Percentiles rank a stretch among this genome's conserved stretches.
These are phyloP conservation scores for Phytophthora idaei DNA, from an alignment of 352 stramenopile species.

Conservation along the genomic window DNA sequence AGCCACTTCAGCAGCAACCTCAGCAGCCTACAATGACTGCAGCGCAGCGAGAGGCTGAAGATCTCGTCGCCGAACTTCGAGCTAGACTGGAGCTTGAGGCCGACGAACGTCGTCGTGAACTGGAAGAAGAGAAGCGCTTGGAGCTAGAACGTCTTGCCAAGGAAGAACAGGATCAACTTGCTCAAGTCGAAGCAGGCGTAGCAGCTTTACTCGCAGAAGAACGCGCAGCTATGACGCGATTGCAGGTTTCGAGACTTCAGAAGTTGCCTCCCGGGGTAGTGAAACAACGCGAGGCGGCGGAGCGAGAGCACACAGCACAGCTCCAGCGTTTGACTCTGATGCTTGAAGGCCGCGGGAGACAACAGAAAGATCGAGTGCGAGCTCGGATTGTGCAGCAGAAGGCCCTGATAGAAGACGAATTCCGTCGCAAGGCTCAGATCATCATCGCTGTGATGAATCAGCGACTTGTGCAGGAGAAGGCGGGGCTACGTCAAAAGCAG, in stretches of 20 bases:
- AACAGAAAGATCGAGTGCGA: slow-evolving; percentile 32
- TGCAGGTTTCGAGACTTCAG: slow-evolving; percentile 31
- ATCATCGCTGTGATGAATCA: slow-evolving; percentile 58
- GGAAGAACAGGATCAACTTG: slow-evolving; percentile 35
- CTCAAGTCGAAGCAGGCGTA: slow-evolving; percentile 32
- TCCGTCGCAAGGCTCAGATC: slow-evolving; percentile 49
- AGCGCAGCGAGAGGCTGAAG: slow-evolving; percentile 28
- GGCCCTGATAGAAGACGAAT: slow-evolving; percentile 57
- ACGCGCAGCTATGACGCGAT: slow-evolving; percentile 39
- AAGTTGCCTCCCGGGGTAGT: slow-evolving; percentile 3
- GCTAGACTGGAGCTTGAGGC: slow-evolving; percentile 55
- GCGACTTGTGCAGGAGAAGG: slow-evolving; percentile 56
- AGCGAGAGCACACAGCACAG: slow-evolving; percentile 47
- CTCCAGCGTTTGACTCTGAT: slow-evolving; percentile 52
- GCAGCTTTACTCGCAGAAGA: slow-evolving; percentile 42
- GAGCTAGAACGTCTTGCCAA: slow-evolving; percentile 37
- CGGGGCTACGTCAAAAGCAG: slow-evolving; percentile 47
- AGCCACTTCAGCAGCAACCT: slow-evolving; percentile 16
- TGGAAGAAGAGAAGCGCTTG: slow-evolving; percentile 42
- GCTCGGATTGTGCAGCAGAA: slow-evolving; percentile 28
- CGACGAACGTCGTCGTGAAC: slow-evolving; percentile 49
- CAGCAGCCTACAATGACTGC: slow-evolving; percentile 11
- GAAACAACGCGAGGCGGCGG: slow-evolving; percentile 17
- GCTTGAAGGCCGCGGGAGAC: slow-evolving; percentile 44
- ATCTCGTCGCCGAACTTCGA: slow-evolving; percentile 53